Base-by-base conservation (phyloP, 352 stramenopile genomes). In the Phytophthora hibernalis region DNA sequence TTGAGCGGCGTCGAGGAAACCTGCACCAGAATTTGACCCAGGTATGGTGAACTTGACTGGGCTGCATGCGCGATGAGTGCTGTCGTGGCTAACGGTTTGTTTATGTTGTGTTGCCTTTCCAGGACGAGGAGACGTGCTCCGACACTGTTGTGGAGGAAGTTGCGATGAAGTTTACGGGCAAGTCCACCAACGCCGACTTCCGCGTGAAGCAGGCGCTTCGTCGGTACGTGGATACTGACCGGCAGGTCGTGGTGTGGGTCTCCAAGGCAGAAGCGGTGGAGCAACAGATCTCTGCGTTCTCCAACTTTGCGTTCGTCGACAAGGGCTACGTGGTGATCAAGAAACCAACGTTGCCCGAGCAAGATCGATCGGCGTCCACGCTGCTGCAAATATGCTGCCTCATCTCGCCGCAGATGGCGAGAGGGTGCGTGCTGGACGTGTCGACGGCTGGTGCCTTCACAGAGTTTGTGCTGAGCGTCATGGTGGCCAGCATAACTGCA, bases 311-410 rank as follows among this genome's bases (percentile, higher is more conserved):
- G 2, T 89, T 90, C 38, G 59, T 75, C 1, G 79, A 91, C 55
- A 79, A 84, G 33, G 83, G 83, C 9, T 91, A 89, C 71, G 78
- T 90, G 43, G 63, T 91, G 28, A 51, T 90, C 33, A 76, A 81
- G 54, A 72, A 59, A 37, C 68, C 78, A n/a, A 70, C 69, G 30
- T 49, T 60, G 18, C 31, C 42, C 9, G 64, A 72, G 18, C 60
- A 61, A 57, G 53, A 51, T 31, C 45, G 18, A 35, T 7, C 26
- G 4, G 55, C 70, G 13, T 77, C 61, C 30, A 77, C 78, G 16
- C 54, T 87, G 28, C 48, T 91, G 37, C 74, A 88, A 51, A 84
- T 76, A 65, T 84, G 77, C 62, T 76, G 74, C 30, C 65, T 89
- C 31, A 84, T 85, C 54, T 84, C 78, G n/a, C 77, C 77, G 5